Base-by-base conservation (phyloP, 2,329 filamentous ascomycete genomes). In the Amesomyces nigricolor region DNA sequence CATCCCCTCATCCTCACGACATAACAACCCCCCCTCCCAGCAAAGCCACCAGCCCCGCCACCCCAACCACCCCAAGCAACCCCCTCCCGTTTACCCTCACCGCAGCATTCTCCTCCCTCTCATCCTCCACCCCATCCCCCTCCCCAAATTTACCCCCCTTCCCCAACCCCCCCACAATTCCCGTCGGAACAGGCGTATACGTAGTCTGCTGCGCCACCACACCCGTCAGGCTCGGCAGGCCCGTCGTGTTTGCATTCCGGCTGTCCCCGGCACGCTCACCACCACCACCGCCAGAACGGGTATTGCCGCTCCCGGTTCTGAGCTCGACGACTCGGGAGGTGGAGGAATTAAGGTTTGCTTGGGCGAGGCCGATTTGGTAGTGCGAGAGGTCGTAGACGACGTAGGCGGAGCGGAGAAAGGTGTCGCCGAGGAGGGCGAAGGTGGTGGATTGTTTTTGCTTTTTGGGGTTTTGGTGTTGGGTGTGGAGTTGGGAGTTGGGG, bases 381-480 rank as follows among this genome's bases (percentile, higher is more conserved):
- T 79, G 75, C 52, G 69, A 70, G 42, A 81, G 65, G 62, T 82
- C 78, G 64, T 80, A 81, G 52, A 81, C 78, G 49, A 80, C 76
- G 63, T 82, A 82, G 10, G 75, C 74, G 29, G 71, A 72, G 14
- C 75, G 72, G 47, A 78, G 63, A 60, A 78, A 77, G 4, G 72
- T 75, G 62, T 77, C 75, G 44, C 76, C 76, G 2, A 78, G 71
- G 13, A 78, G 68, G 26, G 65, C 64, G 37, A 64, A 68, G 49
- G 63, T 62, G 52, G 45, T 7, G 10, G 37, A 40, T 17, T 38
- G n/a, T 11, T 14, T 19, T 13, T 14, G 17, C 30, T 43, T n/a
- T 53, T 48, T 29, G 59, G 8, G 29, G 35, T 47, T 26, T 26
- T 26, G 22, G 22, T 5, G 22, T 26, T 26, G 22, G 22, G 22